Base-by-base conservation (phyloP, 306 rosid species). In the Pachyrhizus erosus region DNA sequence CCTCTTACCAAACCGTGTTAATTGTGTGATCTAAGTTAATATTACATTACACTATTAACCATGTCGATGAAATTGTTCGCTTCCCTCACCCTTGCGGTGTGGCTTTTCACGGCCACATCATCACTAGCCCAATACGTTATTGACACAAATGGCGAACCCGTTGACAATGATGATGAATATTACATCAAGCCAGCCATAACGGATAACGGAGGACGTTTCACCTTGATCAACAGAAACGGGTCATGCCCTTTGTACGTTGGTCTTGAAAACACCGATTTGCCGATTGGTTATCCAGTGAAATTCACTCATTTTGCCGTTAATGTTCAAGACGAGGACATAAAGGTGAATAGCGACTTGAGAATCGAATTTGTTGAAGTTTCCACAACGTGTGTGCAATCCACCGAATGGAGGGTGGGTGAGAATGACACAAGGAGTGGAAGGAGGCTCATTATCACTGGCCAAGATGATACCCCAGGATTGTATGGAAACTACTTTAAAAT, bases 171-270 rank as follows among this genome's bases (percentile, higher is more conserved):
- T 0, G 83, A 55, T 0, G 90, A 92, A 0, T 92, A 92, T 86
- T 87, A 82, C 90, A 86, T 92, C 74, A 85, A 73, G 9, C 94
- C 92, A 0, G 92, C 88, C 4, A 87, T 91, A 33, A 89, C 93
- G 2, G 93, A 88, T 45, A 83, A 2, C 17, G 93, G 94, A 1
- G 93, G 93, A 5, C 89, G 84, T 12, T 74, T 89, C 76, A 88
- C 94, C 4, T 72, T 92, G 68, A 40, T 92, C 52, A 0, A 54
- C 61, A 34, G 81, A 14, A 91, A 78, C 7, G n/a, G 3, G 1
- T 60, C 84, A 0, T 92, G 94, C 77, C 94, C 94, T 2, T 0
- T 71, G 0, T 21, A 79, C 6, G 94, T 80, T 0, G 97, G 92
- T 17, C 90, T 87, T 5, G 86, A 84, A 33, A 89, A 78, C 75